These are phyloP conservation scores for Aspergillus fumigatus DNA, from an alignment of 2,329 filamentous ascomycete genomes.

Conservation along the genomic window DNA sequence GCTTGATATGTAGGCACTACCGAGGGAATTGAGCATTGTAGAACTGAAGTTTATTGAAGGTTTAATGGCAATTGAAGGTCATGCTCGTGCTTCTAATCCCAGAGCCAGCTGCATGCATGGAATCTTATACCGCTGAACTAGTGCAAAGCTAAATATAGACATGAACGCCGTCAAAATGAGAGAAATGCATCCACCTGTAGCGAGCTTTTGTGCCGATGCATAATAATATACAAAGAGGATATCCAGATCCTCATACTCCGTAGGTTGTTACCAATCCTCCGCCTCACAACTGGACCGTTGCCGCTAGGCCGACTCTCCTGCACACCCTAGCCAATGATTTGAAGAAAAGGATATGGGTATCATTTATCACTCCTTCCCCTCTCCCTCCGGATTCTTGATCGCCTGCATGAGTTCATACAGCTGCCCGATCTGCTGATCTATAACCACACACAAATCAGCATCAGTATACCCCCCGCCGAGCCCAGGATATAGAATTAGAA, in stretches of 20 bases:
- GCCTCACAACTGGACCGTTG: background rate
- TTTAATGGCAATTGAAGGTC: background rate
- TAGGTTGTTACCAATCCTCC: background rate
- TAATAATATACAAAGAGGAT: background rate
- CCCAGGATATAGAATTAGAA: background rate
- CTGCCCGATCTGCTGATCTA: constrained; percentile 90
- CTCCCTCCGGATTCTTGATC: constrained; percentile 53
- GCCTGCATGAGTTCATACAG: constrained; percentile 91
- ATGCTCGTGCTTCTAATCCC: background rate
- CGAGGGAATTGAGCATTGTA: background rate
- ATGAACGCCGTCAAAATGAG: background rate
- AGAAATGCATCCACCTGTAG: background rate
- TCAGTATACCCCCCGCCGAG: background rate
- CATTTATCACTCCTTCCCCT: constrained; percentile 17
- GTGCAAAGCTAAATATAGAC: background rate
- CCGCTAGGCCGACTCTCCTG: background rate
- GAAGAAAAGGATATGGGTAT: too few species aligned
- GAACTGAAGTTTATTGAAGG: background rate
- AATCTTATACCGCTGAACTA: background rate
- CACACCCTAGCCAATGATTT: background rate
- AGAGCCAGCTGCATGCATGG: background rate
- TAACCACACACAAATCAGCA: constrained; percentile 1
- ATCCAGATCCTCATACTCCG: background rate
- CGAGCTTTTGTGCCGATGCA: background rate
- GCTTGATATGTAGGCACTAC: background rate